These are phyloP conservation scores for Candida pseudofarinosa DNA, from an alignment of 805 yeast species.

Conservation along the genomic window DNA sequence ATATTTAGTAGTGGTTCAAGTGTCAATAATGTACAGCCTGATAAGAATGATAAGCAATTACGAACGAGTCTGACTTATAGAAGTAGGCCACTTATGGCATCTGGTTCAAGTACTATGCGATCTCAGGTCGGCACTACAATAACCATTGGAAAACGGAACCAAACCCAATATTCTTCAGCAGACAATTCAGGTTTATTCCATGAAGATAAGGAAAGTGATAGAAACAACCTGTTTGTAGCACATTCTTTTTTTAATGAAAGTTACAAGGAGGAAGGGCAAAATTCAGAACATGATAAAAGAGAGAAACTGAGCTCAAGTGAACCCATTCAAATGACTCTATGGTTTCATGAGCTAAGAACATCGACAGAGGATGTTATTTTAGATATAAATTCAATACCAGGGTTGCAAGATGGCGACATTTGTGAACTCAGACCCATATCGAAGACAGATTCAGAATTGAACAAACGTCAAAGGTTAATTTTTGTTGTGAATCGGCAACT, in stretches of 20 bases:
- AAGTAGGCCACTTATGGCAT: neutral
- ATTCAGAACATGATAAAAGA: conserved; percentile 1
- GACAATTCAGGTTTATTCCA: neutral
- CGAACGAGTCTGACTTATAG: neutral
- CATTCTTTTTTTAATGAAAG: neutral
- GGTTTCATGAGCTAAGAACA: conserved; percentile 68
- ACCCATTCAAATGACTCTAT: conserved; percentile 41
- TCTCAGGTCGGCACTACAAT: conserved; percentile 21
- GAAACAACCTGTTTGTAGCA: neutral
- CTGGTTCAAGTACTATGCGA: conserved; percentile 10
- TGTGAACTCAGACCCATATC: conserved; percentile 59
- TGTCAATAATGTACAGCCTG: neutral
- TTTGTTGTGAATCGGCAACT: conserved; percentile 2
- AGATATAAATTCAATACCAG: conserved; percentile 57
- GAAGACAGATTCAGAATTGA: conserved; percentile 6
- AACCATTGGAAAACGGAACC: conserved; percentile 13
- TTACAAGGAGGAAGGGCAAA: conserved; percentile 3
- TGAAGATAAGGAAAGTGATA: neutral
- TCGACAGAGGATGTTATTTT: conserved; percentile 58
- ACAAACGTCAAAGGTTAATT: conserved; percentile 11
- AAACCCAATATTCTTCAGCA: neutral
- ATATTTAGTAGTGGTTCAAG: conserved; percentile 13
- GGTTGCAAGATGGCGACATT: conserved; percentile 67
- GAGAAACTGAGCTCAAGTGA: conserved; percentile 11
- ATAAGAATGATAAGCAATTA: neutral